phyloP scores from a whole-genome alignment of 805 yeast species.

The Middelhovenomyces tepae region DNA sequence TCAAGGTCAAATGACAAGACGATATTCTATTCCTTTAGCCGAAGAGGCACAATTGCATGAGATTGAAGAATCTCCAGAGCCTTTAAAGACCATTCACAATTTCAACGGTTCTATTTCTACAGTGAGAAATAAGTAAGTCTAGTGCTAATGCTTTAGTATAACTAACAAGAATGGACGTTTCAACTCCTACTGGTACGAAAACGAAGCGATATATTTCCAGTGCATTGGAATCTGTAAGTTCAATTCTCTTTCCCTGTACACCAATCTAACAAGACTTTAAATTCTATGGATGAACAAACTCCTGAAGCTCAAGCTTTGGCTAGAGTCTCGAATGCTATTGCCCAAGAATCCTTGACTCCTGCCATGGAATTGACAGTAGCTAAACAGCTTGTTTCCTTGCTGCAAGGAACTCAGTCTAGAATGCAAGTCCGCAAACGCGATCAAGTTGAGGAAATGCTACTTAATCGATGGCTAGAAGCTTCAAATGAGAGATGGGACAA shows the following conservation, averaged over 20 bases:
- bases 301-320: too few relatives aligned
- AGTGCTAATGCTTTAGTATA: constrained; percentile 1
- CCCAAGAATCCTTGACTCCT: too few relatives aligned
- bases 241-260: too few relatives aligned
- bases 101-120: constrained; percentile 2
- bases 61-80: background rate
- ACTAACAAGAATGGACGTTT: background rate
- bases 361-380: too few relatives aligned
- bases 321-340: too few relatives aligned
- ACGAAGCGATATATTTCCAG: too few relatives aligned
- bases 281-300: too few relatives aligned
- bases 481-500: background rate
- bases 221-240: too few relatives aligned
- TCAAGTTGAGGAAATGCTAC: constrained; percentile 35
- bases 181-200: background rate
- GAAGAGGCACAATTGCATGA: constrained; percentile 1
- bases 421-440: constrained; percentile 13
- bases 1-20: background rate
- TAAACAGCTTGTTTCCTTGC: too few relatives aligned
- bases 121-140: background rate
- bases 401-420: constrained; percentile 6
- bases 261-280: too few relatives aligned
- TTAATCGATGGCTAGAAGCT: constrained; percentile 41
- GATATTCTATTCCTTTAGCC: background rate
- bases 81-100: constrained; percentile 2